These are phyloP conservation scores for Zostera marina DNA, from an alignment of 116 monocot species.

Conservation along the genomic window DNA sequence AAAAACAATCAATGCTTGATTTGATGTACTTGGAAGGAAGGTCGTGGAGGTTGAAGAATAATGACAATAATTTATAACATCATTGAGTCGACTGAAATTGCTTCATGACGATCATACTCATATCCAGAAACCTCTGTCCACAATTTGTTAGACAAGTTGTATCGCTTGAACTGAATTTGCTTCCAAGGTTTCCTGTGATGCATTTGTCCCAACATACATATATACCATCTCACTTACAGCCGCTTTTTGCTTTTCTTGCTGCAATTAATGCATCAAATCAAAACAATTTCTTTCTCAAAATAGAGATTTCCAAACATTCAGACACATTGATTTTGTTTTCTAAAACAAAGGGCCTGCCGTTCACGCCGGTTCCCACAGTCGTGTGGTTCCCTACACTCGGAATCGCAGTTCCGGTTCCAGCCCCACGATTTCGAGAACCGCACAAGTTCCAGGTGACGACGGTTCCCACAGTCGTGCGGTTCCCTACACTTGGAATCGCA, in stretches of 20 bases:
- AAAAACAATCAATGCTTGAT: no score
- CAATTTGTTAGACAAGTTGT: conserved; percentile 70
- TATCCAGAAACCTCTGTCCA: conserved; percentile 62
- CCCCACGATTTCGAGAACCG: no score
- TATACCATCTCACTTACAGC: conserved; percentile 83
- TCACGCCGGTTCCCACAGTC: no score
- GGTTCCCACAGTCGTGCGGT: no score
- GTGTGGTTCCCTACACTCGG: no score
- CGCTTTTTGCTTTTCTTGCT: conserved; percentile 90
- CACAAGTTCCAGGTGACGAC: no score
- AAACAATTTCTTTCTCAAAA: neutral
- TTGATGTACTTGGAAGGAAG: no score
- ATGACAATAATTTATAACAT: no score
- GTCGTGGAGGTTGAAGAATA: no score
- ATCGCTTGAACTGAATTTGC: conserved; percentile 85
- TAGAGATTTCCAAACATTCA: neutral
- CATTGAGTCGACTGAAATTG: conserved; percentile 36
- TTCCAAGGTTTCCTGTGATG: conserved; percentile 60
- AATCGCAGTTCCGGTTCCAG: no score
- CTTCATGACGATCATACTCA: conserved; percentile 81
- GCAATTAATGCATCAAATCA: conserved; percentile 8
- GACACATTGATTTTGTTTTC: neutral
- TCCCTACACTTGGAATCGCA: no score
- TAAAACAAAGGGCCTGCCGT: no score
- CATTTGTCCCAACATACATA: conserved; percentile 84